Base-by-base conservation (phyloP, 306 rosid species). In the Cicer judaicum region DNA sequence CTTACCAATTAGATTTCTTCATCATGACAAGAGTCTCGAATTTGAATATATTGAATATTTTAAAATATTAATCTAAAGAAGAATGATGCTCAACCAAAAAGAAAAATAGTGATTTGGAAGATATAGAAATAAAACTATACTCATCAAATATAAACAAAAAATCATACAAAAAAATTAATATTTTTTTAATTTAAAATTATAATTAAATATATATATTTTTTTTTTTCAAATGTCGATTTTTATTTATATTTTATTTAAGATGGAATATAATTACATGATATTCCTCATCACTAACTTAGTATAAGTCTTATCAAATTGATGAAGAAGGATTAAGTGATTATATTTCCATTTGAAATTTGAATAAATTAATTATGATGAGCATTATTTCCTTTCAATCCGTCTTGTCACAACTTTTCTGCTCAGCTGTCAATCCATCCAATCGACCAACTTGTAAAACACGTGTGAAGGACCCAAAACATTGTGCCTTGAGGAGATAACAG, bases 381-480 rank as follows among this genome's bases (percentile, higher is more conserved):
- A 8, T 8, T 71, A 64, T 75, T 78, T 78, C 84, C 40, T 54
- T 71, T 87, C 82, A 68, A 38, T 44, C 54, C 66, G 90, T 89
- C 87, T 77, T 79, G 82, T 85, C 91, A 72, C 41, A 8, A 2
- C 81, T 80, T 80, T 86, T 71, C 38, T 70, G 34, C 84, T 70
- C 79, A 59, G 38, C 81, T 67, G 88, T 84, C 87, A 80, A 81
- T 85, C 85, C 7, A 7, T 56, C 49, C 29, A 21, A 12, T 44
- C 53, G 7, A 0, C 38, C 62, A 9, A 55, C 73, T 12, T 34
- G 42, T 6, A 16, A 11, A 29, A 14, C 24, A 52, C 57, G 34
- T 29, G 34, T 29, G 34, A 29, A 29, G 34, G 34, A 29, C 34
- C 34, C 34, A 29, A 29, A 29, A 29, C 29, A 24, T 24, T 19